phyloP scores from a whole-genome alignment of 78 protist species.

The Cyanophora paradoxa region DNA sequence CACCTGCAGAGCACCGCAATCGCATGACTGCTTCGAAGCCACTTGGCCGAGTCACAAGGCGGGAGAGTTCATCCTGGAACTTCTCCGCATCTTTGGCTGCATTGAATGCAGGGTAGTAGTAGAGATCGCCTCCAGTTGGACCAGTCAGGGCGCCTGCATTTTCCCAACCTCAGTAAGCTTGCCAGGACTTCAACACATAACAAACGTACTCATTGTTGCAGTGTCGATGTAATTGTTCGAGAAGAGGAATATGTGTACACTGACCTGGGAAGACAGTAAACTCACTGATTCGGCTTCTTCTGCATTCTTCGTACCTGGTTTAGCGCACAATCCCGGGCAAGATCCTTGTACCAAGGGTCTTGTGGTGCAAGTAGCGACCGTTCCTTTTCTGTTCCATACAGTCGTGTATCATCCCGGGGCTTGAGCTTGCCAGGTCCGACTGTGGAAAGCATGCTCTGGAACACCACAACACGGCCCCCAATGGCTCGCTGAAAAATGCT shows the following conservation, averaged over 20 bases:
- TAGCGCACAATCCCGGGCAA: no score
- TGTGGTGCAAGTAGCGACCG: neutral
- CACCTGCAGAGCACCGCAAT: constrained; percentile 19
- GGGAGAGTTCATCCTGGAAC: neutral
- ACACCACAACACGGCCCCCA: constrained; percentile 9
- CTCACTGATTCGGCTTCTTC: no score
- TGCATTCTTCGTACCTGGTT: no score
- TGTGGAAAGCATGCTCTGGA: neutral
- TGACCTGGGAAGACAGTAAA: neutral
- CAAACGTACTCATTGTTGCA: neutral
- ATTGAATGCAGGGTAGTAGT: neutral
- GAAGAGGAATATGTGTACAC: neutral
- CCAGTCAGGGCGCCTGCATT: no score
- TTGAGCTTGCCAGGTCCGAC: constrained; percentile 19
- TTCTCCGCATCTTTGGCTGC: neutral
- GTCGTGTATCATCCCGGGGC: constrained; percentile 36
- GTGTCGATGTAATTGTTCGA: neutral
- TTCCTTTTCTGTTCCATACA: constrained; percentile 48
- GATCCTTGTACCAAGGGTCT: constrained; percentile 6
- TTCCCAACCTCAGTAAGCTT: no score
- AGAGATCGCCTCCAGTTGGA: neutral
- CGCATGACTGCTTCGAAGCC: constrained; percentile 37
- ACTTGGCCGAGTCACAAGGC: no score
- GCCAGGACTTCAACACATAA: neutral
- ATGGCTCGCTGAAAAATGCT: neutral